Evolutionary conservation across 768 basidiomycete genomes (phyloP), one percentile per base, ranked within the genome.

Genomic region (Kwoniella sp.): DNA sequence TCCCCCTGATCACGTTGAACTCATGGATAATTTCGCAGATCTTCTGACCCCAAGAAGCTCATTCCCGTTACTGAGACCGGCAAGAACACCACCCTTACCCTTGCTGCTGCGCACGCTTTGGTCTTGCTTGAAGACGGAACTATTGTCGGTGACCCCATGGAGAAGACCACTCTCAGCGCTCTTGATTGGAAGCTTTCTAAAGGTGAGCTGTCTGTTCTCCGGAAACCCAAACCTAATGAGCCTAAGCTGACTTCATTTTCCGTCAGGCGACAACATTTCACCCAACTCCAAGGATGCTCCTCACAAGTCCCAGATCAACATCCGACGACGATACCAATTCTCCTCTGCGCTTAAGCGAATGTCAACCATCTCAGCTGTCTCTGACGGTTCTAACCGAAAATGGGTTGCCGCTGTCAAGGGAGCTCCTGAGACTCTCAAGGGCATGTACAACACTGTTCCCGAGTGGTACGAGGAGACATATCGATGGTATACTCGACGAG

Each of bases 141-240:
- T 0, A 82, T 94, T 37, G 94, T 98, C 47, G 96, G 96, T 2
- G 96, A 99, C 77, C 96, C 96, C 0, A 99, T 99, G 96, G 96
- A 99, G 81, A 93, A 94, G 82, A 94, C 91, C 0, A 95, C 96
- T 0, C 83, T 98, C 7, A 90, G 91, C 65, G 88, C 92, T 1
- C 84, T 99, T 27, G 88, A 91, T 52, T 98, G 96, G 95, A 87
- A 86, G 62, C 79, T 98, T 13, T 69, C 75, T 12, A 81, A 81
- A 55, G 90, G 90, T 86, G 55, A 53, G 82, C 33, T 33, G 7
- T 33, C 33, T 33, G 7, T 33, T 13, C 33, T 33, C 13, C 33
- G 33, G 13, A 33, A 33, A n/a, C n/a, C n/a, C n/a, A n/a, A n/a
- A 13, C 33, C 33, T 33, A 33, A n/a, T n/a, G 33, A 13, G 7